phyloP scores from a whole-genome alignment of 1,284 basidiomycete genomes.

The Paramarasmius palmivorus region DNA sequence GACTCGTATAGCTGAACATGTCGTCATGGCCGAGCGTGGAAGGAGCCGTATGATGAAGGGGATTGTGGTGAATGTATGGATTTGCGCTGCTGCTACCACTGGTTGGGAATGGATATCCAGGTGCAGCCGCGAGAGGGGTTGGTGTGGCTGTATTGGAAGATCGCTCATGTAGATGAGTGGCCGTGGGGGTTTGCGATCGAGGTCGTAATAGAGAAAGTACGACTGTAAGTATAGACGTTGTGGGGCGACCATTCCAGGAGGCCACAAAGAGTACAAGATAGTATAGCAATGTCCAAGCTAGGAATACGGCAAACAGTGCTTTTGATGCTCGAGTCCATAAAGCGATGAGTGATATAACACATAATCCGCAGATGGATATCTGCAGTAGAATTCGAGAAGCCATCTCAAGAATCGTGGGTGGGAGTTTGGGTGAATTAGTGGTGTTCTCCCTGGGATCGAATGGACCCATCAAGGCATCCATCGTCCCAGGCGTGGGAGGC shows the following conservation, averaged over 20 bases:
- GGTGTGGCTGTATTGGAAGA: constrained; percentile 20
- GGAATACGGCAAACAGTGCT: constrained; percentile 63
- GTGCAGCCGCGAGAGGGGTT: constrained; percentile 35
- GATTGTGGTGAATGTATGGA: constrained; percentile 66
- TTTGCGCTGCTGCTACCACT: constrained; percentile 33
- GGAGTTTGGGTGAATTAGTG: constrained; percentile 34
- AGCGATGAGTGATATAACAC: constrained; percentile 53
- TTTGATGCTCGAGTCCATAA: constrained; percentile 57
- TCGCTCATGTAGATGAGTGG: neutral
- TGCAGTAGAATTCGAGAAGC: constrained; percentile 57
- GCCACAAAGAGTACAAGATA: constrained; percentile 53
- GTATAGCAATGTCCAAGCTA: constrained; percentile 59
- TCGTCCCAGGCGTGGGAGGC: constrained; percentile 51
- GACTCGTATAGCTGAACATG: constrained; percentile 44
- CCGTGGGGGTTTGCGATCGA: constrained; percentile 2
- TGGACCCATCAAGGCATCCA: constrained; percentile 47
- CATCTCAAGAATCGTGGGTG: constrained; percentile 37
- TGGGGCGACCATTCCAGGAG: constrained; percentile 58
- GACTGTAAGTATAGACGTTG: constrained; percentile 56
- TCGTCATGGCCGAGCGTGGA: constrained; percentile 18
- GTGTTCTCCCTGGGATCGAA: constrained; percentile 23
- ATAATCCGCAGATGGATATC: constrained; percentile 56
- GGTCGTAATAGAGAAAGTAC: constrained; percentile 47
- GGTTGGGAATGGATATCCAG: constrained; percentile 47
- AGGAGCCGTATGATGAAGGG: constrained; percentile 48